A percentile compares a stretch with the other conserved stretches of the same genome.
Evolutionary conservation across 2,329 filamentous ascomycete genomes (phyloP).

Genomic region (Mariannaea sp.): DNA sequence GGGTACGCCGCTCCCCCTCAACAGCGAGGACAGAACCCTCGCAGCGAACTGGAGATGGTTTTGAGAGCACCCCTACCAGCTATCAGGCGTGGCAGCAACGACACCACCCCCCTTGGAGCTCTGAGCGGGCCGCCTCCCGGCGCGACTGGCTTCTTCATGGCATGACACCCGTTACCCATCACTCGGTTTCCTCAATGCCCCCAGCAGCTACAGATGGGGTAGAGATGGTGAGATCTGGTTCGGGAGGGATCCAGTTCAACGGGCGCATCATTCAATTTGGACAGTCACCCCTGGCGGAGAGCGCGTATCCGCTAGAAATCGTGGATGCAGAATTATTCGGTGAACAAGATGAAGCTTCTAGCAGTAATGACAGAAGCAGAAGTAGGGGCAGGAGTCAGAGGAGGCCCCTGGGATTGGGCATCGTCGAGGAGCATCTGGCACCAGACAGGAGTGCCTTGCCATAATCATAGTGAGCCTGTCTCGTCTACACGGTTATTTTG

Average conservation of each 20-base stretch:
- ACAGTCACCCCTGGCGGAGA: conserved; percentile 12
- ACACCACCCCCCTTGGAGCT: conserved; percentile 26
- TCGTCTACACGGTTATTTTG: not conserved
- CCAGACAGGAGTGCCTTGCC: not conserved
- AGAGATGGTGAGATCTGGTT: conserved; percentile 34
- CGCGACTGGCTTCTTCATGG: conserved; percentile 7
- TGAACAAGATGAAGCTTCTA: conserved; percentile 7
- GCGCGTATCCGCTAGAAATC: conserved; percentile 25
- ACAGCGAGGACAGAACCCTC: conserved; percentile 28
- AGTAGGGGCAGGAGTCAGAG: conserved; percentile 3
- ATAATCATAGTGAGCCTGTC: not conserved
- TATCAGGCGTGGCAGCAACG: conserved; percentile 22
- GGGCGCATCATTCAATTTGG: conserved; percentile 32
- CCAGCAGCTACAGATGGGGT: conserved; percentile 10
- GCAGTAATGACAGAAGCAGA: not conserved
- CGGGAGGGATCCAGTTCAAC: conserved; percentile 32
- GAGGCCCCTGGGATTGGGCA: conserved; percentile 20
- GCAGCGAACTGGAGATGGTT: conserved; percentile 13
- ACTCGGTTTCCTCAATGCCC: not conserved
- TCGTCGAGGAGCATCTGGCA: conserved; percentile 2
- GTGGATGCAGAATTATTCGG: conserved; percentile 14
- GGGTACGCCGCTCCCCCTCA: conserved; percentile 21
- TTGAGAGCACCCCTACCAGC: conserved; percentile 18
- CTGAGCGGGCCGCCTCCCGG: conserved; percentile 7
- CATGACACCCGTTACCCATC: not conserved